Percentiles rank a stretch among this genome's conserved stretches.
Conservation (phyloP, 352 stramenopile species). For the Blastocystis sp. region DNA sequence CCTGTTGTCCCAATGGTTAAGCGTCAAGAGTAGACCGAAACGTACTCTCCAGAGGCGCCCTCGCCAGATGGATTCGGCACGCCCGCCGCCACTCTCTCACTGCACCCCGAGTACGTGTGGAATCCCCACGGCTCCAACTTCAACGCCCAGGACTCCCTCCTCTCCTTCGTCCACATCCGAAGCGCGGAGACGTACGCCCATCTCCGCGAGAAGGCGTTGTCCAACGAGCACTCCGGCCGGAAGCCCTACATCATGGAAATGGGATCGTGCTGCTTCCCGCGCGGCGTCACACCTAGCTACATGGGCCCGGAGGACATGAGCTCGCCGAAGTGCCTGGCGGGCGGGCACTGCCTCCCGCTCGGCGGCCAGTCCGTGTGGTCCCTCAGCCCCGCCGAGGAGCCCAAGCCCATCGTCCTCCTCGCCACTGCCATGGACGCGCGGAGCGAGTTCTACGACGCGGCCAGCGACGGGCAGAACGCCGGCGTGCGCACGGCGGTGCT, state of each 20-base stretch:
- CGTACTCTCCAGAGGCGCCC: constrained; percentile 38
- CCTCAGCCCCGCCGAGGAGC: neutral
- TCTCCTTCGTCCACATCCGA: constrained; percentile 29
- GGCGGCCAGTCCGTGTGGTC: constrained; percentile 64
- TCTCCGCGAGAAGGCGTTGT: constrained; percentile 13
- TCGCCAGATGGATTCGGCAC: constrained; percentile 43
- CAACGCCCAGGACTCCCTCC: neutral
- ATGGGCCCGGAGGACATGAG: constrained; percentile 63
- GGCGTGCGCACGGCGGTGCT: constrained; percentile 16
- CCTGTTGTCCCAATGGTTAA: neutral
- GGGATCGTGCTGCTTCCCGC: neutral
- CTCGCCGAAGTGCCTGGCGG: constrained; percentile 30
- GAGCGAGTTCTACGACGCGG: constrained; percentile 17
- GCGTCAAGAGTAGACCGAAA: neutral
- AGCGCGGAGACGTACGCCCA: neutral
- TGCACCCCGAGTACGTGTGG: constrained; percentile 61
- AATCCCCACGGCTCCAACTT: constrained; percentile 25
- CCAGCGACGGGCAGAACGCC: neutral
- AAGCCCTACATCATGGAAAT: constrained; percentile 66
- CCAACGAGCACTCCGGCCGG: neutral
- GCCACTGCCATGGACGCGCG: constrained; percentile 24
- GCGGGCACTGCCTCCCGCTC: constrained; percentile 28
- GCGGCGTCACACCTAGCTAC: constrained; percentile 10
- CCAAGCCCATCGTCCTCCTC: constrained; percentile 20
- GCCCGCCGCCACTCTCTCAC: constrained; percentile 13